Conservation (phyloP, 257 asterid species). For the Salvia miltiorrhiza region DNA sequence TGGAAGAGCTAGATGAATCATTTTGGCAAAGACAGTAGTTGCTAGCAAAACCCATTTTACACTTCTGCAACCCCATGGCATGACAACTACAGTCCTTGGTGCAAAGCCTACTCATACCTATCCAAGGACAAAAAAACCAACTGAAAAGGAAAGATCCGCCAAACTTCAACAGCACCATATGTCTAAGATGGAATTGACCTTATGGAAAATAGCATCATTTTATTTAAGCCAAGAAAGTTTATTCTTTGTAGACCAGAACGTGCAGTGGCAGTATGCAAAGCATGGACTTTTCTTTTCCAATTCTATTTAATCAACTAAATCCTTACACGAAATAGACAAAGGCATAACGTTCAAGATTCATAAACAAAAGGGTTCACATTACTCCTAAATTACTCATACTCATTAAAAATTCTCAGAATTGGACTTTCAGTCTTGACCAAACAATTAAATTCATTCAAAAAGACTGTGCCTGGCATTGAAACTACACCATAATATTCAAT, state of each 20-base stretch:
- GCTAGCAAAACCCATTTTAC: background rate
- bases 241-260: conserved; percentile 5
- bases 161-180: conserved; percentile 10
- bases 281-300: conserved; percentile 20
- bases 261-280: background rate
- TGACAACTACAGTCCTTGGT: background rate
- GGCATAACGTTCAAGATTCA: background rate
- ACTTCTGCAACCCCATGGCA: background rate
- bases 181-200: conserved; percentile 19
- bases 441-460: conserved; percentile 9
- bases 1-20: background rate
- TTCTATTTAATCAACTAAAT: background rate
- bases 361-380: conserved; percentile 20
- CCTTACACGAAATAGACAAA: background rate
- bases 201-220: background rate
- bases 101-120: conserved; percentile 4
- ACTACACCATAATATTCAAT: conserved; percentile 1
- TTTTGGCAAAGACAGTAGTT: background rate
- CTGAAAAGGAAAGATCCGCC: conserved; percentile 12
- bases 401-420: background rate
- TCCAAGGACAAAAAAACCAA: background rate
- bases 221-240: background rate
- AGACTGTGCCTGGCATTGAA: conserved; percentile 4
- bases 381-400: conserved; percentile 15
- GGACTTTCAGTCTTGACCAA: conserved; percentile 10